These are phyloP conservation scores for Huntiella abstrusa DNA, from an alignment of 2,329 filamentous ascomycete species.

Conservation along the genomic window DNA sequence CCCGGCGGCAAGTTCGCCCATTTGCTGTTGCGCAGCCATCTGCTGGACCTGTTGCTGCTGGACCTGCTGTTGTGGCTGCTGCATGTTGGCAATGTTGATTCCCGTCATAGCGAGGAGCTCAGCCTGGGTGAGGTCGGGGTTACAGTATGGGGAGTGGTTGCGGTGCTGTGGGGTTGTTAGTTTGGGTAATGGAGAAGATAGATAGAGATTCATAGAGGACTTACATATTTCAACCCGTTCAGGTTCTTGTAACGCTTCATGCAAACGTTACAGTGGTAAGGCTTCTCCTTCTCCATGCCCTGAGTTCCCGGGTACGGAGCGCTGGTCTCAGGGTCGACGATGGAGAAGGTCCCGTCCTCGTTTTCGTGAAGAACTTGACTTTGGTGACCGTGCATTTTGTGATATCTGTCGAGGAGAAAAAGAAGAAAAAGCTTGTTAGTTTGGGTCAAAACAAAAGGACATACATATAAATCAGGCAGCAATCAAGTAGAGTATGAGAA, in stretches of 20 bases:
- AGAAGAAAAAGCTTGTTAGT: background rate
- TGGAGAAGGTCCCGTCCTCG: constrained; percentile 90
- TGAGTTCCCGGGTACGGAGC: constrained; percentile 86
- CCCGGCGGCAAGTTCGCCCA: too few relatives aligned
- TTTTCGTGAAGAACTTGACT: constrained; percentile 96
- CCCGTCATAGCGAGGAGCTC: constrained; percentile 11
- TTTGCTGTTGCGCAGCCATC: constrained; percentile 1
- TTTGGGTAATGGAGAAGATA: background rate
- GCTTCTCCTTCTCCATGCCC: constrained; percentile 99
- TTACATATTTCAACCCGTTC: constrained; percentile 88
- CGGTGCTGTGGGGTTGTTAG: constrained; percentile 10
- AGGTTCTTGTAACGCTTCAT: constrained; percentile 98
- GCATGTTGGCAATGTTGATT: constrained; percentile 8
- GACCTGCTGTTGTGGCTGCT: constrained; percentile 6
- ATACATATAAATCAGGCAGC: too few relatives aligned
- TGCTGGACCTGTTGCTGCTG: constrained; percentile 5
- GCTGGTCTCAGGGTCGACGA: constrained; percentile 89
- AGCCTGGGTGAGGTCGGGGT: constrained; percentile 12
- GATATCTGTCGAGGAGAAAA: constrained; percentile 29
- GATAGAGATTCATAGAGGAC: constrained; percentile 16
- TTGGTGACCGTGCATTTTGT: constrained; percentile 76
- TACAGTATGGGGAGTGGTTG: constrained; percentile 13
- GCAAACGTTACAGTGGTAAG: constrained; percentile 90
- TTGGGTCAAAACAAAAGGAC: background rate
- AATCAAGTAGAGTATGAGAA: too few relatives aligned